phyloP scores from a whole-genome alignment of 768 basidiomycete genomes.

The Boletus tylopilopsis region DNA sequence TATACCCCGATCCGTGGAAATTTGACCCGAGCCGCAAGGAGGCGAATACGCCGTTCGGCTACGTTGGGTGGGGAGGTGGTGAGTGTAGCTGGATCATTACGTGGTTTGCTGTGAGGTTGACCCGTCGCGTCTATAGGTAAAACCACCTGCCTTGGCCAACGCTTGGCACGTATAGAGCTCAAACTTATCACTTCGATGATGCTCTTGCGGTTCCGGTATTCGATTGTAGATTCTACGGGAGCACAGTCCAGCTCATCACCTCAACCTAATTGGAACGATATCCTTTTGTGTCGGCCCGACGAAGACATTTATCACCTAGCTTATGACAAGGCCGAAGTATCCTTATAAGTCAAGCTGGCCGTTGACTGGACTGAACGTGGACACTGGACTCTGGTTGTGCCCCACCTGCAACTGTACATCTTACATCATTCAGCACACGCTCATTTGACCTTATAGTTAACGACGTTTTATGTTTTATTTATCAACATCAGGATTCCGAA shows the following conservation, averaged over 20 bases:
- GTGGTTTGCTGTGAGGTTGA: constrained; percentile 12
- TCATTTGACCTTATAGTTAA: constrained; percentile 1
- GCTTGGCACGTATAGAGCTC: constrained; percentile 69
- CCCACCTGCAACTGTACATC: constrained; percentile 5
- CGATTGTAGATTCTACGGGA: constrained; percentile 52
- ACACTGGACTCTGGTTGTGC: constrained; percentile 6
- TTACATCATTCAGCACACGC: constrained; percentile 13
- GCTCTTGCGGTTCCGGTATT: constrained; percentile 59
- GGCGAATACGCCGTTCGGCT: constrained; percentile 51
- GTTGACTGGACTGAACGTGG: constrained; percentile 6
- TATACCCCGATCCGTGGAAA: constrained; percentile 76
- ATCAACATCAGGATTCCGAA: constrained; percentile 10
- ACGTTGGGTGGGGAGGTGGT: constrained; percentile 83
- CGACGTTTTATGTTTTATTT: constrained; percentile 20
- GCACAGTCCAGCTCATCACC: constrained; percentile 43
- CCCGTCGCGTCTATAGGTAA: constrained; percentile 46
- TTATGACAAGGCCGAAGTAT: constrained; percentile 31
- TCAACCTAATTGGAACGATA: constrained; percentile 77
- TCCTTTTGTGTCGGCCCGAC: constrained; percentile 61
- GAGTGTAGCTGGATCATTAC: constrained; percentile 30
- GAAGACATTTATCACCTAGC: constrained; percentile 51
- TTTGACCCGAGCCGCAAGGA: constrained; percentile 62
- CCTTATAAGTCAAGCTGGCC: constrained; percentile 26
- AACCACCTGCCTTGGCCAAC: constrained; percentile 67
- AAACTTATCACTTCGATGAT: constrained; percentile 70